Conservation (phyloP, 768 basidiomycete species). For the Mycena leptocephala region DNA sequence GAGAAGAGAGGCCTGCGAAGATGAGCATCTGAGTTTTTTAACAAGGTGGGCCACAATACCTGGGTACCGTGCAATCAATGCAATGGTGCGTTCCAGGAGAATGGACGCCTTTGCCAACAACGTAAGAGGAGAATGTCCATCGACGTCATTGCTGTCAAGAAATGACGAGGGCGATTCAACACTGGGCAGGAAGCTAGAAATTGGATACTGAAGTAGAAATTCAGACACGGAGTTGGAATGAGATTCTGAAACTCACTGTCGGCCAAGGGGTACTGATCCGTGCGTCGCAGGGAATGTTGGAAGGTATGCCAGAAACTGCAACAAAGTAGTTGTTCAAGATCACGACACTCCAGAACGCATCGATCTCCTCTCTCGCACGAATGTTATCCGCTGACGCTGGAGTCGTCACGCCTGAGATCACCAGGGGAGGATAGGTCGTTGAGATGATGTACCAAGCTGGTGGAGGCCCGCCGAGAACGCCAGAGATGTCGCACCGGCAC, state of each 20-base stretch:
- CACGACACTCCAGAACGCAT: conserved; percentile 31
- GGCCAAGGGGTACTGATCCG: conserved; percentile 23
- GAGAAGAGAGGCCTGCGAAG: background rate
- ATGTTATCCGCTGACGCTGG: background rate
- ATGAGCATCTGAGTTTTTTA: background rate
- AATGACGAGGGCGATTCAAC: no score
- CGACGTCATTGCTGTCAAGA: background rate
- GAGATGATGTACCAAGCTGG: background rate
- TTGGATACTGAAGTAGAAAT: background rate
- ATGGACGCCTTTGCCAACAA: conserved; percentile 13
- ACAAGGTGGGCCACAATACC: background rate
- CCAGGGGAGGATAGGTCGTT: background rate
- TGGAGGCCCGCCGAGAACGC: conserved; percentile 24
- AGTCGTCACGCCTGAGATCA: background rate
- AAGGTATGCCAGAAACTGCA: conserved; percentile 15
- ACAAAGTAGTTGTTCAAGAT: conserved; percentile 28
- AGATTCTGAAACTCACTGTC: background rate
- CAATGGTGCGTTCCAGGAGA: conserved; percentile 18
- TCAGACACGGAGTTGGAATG: background rate
- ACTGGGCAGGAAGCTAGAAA: background rate
- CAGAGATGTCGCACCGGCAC: conserved; percentile 25
- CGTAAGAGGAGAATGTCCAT: background rate
- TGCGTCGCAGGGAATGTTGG: conserved; percentile 12
- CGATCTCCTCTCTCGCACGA: background rate
- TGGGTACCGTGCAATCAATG: background rate